Evolutionary conservation across 495 filamentous ascomycete species (phyloP).

Genomic region (Aspergillus hancockii): DNA sequence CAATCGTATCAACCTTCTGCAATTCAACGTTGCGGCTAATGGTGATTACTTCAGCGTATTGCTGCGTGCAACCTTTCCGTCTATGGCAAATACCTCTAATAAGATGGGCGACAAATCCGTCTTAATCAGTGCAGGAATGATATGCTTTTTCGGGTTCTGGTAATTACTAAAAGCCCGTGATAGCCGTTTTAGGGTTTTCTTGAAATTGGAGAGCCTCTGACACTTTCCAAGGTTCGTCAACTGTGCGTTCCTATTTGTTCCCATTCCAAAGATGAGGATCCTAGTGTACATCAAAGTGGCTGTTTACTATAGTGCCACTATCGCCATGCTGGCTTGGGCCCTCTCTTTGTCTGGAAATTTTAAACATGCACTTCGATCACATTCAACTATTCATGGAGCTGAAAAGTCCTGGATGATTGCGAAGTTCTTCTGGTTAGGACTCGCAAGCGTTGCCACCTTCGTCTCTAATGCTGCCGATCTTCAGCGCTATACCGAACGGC

Average conservation of each 20-base stretch:
- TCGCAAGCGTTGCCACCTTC: slow-evolving; percentile 44
- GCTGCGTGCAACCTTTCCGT: slow-evolving; percentile 38
- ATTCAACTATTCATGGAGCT: slow-evolving; percentile 30
- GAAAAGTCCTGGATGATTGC: slow-evolving; percentile 33
- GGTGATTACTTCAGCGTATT: no score
- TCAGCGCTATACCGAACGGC: slow-evolving; percentile 35
- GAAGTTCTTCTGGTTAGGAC: slow-evolving; percentile 37
- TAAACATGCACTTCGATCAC: slow-evolving; percentile 22
- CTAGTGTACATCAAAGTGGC: slow-evolving; percentile 37
- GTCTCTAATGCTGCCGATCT: slow-evolving; percentile 51
- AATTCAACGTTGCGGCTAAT: no score
- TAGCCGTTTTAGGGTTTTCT: no score
- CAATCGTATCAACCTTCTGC: no score
- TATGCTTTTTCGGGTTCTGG: slow-evolving; percentile 39
- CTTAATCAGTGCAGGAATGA: slow-evolving; percentile 37
- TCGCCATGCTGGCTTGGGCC: slow-evolving; percentile 38
- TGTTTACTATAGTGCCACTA: slow-evolving; percentile 32
- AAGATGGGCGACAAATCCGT: slow-evolving; percentile 37
- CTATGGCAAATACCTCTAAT: slow-evolving; percentile 33
- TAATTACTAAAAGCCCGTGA: no score
- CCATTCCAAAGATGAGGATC: slow-evolving; percentile 37
- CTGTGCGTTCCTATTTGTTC: slow-evolving; percentile 36
- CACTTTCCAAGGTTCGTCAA: slow-evolving; percentile 24
- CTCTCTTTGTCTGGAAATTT: slow-evolving; percentile 30
- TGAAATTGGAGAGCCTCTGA: no score